A percentile compares a stretch with the other conserved stretches of the same genome.
Conservation (phyloP, 768 basidiomycete species). For the Hebeloma cylindrosporum region DNA sequence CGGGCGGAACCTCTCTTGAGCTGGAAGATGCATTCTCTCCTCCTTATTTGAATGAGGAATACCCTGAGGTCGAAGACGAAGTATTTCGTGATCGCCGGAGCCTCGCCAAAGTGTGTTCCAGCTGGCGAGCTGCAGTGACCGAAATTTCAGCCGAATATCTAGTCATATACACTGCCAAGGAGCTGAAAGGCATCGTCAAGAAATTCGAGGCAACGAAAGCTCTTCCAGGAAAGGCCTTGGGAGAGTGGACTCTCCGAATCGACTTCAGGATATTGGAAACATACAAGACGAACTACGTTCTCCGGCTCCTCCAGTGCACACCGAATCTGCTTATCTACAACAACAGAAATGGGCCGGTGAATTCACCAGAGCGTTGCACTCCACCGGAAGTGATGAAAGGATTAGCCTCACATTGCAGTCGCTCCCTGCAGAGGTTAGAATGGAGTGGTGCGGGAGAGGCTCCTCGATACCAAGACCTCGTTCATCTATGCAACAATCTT, state of each 20-base stretch:
- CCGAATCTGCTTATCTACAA: slow-evolving; percentile 46
- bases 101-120: slow-evolving; percentile 36
- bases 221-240: slow-evolving; percentile 28
- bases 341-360: slow-evolving; percentile 34
- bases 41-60: slow-evolving; percentile 30
- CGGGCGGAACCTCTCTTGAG: slow-evolving; percentile 32
- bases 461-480: slow-evolving; percentile 40
- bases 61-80: slow-evolving; percentile 30
- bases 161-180: slow-evolving; percentile 34
- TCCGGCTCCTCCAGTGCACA: slow-evolving; percentile 39
- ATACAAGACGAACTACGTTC: slow-evolving; percentile 27
- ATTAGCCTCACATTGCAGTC: slow-evolving; percentile 30
- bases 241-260: slow-evolving; percentile 40
- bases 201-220: slow-evolving; percentile 33
- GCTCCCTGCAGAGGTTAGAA: slow-evolving; percentile 42
- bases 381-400: slow-evolving; percentile 34
- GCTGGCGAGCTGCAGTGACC: slow-evolving; percentile 36
- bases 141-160: slow-evolving; percentile 44
- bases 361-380: slow-evolving; percentile 22
- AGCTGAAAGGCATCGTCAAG: slow-evolving; percentile 34
- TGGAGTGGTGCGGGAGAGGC: slow-evolving; percentile 45
- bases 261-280: slow-evolving; percentile 40
- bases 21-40: slow-evolving; percentile 40
- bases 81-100: slow-evolving; percentile 30
- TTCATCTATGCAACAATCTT: slow-evolving; percentile 33